A percentile compares a stretch with the other conserved stretches of the same genome.
Evolutionary conservation across 257 asterid genomes (phyloP).

Genomic region (Rubia yunnanensis): DNA sequence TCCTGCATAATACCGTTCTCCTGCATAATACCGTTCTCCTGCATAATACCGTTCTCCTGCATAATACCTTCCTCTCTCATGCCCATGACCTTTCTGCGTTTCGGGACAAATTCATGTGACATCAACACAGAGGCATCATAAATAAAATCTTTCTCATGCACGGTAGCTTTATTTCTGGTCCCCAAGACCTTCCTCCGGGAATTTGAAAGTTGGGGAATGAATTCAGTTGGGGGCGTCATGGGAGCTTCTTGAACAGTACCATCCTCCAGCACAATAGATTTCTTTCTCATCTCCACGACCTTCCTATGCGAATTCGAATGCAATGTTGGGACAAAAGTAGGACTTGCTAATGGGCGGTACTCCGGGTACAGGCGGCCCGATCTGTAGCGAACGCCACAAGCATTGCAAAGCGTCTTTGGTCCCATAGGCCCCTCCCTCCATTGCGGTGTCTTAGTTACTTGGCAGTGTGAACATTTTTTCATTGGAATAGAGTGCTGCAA

Average conservation of each 20-base stretch:
- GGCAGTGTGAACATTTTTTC: conserved; percentile 68
- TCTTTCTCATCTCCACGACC: conserved; percentile 18
- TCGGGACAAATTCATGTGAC: conserved; percentile 44
- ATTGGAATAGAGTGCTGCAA: conserved; percentile 7
- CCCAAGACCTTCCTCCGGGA: conserved; percentile 19
- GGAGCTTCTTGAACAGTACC: conserved; percentile 13
- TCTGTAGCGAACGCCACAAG: conserved; percentile 80
- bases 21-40: conserved; percentile 10
- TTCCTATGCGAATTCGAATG: conserved; percentile 39
- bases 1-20: neutral
- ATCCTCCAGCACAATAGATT: conserved; percentile 7
- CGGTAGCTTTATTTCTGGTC: conserved; percentile 16
- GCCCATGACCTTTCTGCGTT: conserved; percentile 15
- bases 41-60: conserved; percentile 12
- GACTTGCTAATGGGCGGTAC: conserved; percentile 84
- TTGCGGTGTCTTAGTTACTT: conserved; percentile 74
- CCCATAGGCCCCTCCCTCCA: conserved; percentile 95
- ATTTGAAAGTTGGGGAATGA: conserved; percentile 23
- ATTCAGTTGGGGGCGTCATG: conserved; percentile 33
- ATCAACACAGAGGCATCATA: conserved; percentile 28
- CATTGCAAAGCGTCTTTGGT: conserved; percentile 81
- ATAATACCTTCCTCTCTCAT: conserved; percentile 12
- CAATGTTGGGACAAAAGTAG: conserved; percentile 62
- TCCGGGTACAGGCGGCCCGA: conserved; percentile 78
- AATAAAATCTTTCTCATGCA: conserved; percentile 4